Base-by-base conservation (phyloP, 305 asterid genomes). In the Fraxinus sp. region DNA sequence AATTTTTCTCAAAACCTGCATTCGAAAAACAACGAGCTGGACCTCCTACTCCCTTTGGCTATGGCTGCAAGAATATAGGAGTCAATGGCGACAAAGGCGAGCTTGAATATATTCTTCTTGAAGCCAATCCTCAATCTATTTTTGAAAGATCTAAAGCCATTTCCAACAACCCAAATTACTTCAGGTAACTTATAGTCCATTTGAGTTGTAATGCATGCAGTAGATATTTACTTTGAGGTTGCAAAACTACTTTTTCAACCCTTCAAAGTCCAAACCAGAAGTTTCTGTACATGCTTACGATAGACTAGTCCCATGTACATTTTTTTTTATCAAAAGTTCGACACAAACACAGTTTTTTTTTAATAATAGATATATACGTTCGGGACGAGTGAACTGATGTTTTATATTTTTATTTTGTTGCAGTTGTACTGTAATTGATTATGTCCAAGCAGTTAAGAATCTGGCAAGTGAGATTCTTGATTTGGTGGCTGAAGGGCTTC, bases 41-140 rank as follows among this genome's bases (percentile, higher is more conserved):
- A 2, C 85, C 89, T 9, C 81, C 89, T 10, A 26, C 35, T 70
- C 91, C 93, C 0, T 90, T 85, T 30, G 91, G 93, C 3, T 90
- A 90, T 70, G 93, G 90, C 5, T 84, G 84, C 86, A 90, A 87
- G 76, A 87, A 83, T 52, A 90, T 90, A 30, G 93, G 93, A 3
- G 57, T 62, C 76, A 77, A 87, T 64, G 93, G 93, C 0, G 93
- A 88, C 57, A 79, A 68, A 55, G 91, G 89, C 5, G 90, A 85
- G 72, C 87, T 88, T 3, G 90, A 88, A 68, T 88, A 87, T 52
- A 78, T 88, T 78, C 87, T 88, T 28, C 62, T 88, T 32, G 86
- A 87, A 77, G 83, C 86, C 44, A 64, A 87, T 77, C 86, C 87
- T 52, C 28, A 14, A n/a, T 84, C 86, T 0, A 59, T 88, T 33